These are phyloP conservation scores for Apiospora saccharicola DNA, from an alignment of 2,329 filamentous ascomycete genomes.

Conservation along the genomic window DNA sequence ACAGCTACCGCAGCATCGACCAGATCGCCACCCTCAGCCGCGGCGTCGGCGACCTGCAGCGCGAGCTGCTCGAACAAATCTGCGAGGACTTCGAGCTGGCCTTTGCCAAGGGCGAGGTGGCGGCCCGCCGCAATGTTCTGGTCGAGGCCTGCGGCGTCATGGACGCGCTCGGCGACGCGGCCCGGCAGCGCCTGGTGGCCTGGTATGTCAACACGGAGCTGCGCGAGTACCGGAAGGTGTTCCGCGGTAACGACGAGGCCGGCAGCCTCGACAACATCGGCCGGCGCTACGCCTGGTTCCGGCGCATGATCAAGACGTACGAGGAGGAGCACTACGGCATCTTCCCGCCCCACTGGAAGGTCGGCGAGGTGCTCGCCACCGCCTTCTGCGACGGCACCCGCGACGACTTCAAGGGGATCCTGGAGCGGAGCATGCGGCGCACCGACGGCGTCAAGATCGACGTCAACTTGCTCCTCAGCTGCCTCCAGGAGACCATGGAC, in stretches of 20 bases:
- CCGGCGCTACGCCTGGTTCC: conserved; percentile 94
- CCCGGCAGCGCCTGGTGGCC: conserved; percentile 80
- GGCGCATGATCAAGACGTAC: conserved; percentile 92
- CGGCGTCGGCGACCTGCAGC: conserved; percentile 91
- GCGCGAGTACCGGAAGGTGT: conserved; percentile 93
- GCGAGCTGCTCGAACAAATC: conserved; percentile 94
- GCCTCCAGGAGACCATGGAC: conserved; percentile 93
- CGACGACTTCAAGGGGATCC: conserved; percentile 92
- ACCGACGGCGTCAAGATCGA: conserved; percentile 81
- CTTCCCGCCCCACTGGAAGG: conserved; percentile 88
- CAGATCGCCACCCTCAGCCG: conserved; percentile 94
- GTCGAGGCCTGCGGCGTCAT: conserved; percentile 91
- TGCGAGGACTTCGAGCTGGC: conserved; percentile 98
- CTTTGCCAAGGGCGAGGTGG: conserved; percentile 88
- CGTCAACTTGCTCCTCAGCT: conserved; percentile 87
- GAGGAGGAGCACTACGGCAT: conserved; percentile 91
- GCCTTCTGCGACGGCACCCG: conserved; percentile 94
- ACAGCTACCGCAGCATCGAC: conserved; percentile 96
- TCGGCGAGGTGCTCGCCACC: conserved; percentile 88
- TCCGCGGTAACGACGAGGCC: conserved; percentile 94
- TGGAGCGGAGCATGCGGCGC: conserved; percentile 85
- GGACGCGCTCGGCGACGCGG: conserved; percentile 91
- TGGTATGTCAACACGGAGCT: conserved; percentile 99
- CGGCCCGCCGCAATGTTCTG: conserved; percentile 72
- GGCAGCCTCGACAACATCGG: conserved; percentile 97